Conservation (phyloP, 2,329 filamentous ascomycete species). For the Pseudogymnoascus sp. region DNA sequence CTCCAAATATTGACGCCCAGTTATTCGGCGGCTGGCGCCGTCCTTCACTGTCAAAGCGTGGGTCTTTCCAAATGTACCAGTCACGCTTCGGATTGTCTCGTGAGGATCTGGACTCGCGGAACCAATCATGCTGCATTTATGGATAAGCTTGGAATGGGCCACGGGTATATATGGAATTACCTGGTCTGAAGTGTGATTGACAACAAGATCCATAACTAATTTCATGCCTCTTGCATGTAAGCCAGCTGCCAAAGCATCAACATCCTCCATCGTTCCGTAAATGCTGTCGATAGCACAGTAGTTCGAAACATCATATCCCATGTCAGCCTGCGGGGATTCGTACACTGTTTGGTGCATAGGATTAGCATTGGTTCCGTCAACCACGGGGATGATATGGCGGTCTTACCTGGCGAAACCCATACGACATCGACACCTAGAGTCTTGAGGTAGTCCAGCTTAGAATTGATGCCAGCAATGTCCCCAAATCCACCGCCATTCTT, state of each 20-base stretch:
- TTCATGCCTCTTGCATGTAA: slow-evolving; percentile 54
- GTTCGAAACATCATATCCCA: slow-evolving; percentile 62
- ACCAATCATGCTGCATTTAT: slow-evolving; percentile 47
- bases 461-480: slow-evolving; percentile 51
- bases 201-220: slow-evolving; percentile 60
- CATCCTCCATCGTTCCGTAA: slow-evolving; percentile 60
- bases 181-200: slow-evolving; percentile 56
- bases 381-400: not conserved
- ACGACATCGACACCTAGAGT: slow-evolving; percentile 52
- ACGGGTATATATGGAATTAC: not conserved
- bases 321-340: slow-evolving; percentile 54
- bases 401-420: slow-evolving; percentile 49
- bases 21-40: slow-evolving; percentile 37
- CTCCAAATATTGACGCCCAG: slow-evolving; percentile 36
- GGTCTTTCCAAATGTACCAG: slow-evolving; percentile 58
- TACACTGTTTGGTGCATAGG: slow-evolving; percentile 37
- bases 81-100: slow-evolving; percentile 47
- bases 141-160: not conserved
- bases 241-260: slow-evolving; percentile 51
- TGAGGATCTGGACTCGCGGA: slow-evolving; percentile 43
- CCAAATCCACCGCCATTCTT: slow-evolving; percentile 51
- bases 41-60: slow-evolving; percentile 29
- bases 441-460: slow-evolving; percentile 51
- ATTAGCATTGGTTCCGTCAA: not conserved
- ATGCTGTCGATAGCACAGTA: slow-evolving; percentile 57